Percentiles rank a stretch among this genome's conserved stretches.
Conservation (phyloP, 257 asterid species). For the Salvia rosmarinus region DNA sequence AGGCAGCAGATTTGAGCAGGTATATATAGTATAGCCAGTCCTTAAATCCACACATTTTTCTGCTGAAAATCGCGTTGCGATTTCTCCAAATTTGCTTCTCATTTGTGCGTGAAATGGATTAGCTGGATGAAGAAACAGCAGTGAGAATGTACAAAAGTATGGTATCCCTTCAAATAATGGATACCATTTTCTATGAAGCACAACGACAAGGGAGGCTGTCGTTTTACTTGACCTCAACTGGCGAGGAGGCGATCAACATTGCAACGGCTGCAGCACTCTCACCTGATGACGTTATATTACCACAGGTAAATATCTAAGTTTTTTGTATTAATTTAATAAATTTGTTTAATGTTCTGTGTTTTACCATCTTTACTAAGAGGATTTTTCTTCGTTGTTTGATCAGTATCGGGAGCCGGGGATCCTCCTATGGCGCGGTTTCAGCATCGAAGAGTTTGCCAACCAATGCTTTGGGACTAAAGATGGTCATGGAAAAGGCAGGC, state of each 20-base stretch:
- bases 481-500: conserved; percentile 90
- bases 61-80: no score
- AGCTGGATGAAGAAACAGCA: conserved; percentile 73
- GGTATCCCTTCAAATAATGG: conserved; percentile 83
- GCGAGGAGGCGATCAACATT: conserved; percentile 87
- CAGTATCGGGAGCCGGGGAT: conserved; percentile 84
- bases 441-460: conserved; percentile 72
- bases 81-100: background rate
- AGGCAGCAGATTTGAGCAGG: conserved; percentile 62
- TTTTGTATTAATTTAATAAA: no score
- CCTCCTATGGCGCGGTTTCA: conserved; percentile 88
- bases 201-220: conserved; percentile 91
- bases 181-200: conserved; percentile 75
- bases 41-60: no score
- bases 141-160: conserved; percentile 71
- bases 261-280: conserved; percentile 93
- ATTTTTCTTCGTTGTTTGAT: background rate
- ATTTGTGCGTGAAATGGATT: conserved; percentile 5
- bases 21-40: no score
- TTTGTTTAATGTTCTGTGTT: no score
- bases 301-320: conserved; percentile 48
- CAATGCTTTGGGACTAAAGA: conserved; percentile 76
- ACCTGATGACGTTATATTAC: conserved; percentile 56
- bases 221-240: conserved; percentile 72
- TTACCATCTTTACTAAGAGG: no score